Conservation (phyloP, 2,329 filamentous ascomycete genomes). For the Trichoderma semiorbis region DNA sequence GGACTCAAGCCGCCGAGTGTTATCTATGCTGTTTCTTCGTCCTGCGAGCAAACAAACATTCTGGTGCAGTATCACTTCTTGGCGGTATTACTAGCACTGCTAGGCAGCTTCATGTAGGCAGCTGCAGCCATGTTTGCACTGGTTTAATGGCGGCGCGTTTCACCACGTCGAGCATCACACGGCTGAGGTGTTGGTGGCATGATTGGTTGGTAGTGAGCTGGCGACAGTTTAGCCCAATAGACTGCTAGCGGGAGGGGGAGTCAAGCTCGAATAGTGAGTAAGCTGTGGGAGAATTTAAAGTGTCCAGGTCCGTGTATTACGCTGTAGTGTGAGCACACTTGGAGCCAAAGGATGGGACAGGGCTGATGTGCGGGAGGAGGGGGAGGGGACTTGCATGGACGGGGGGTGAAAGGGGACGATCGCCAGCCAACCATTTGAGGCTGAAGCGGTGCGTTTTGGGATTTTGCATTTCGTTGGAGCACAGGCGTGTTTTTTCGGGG, state of each 20-base stretch:
- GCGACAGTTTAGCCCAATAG: not conserved
- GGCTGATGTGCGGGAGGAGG: not conserved
- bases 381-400: not conserved
- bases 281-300: too few relatives aligned
- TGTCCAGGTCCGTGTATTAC: not conserved
- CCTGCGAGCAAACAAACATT: not conserved
- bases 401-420: not conserved
- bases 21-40: not conserved
- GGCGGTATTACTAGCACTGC: not conserved
- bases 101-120: not conserved
- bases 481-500: not conserved
- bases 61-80: not conserved
- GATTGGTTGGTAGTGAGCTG: not conserved
- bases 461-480: not conserved
- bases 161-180: not conserved
- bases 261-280: not conserved
- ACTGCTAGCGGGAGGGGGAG: not conserved
- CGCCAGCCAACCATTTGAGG: constrained; percentile 5
- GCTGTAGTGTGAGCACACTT: not conserved
- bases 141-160: not conserved
- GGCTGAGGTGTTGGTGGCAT: not conserved
- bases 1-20: not conserved
- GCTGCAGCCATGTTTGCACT: not conserved
- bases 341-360: not conserved
- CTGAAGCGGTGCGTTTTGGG: not conserved